Base-by-base conservation (phyloP, 306 rosid species). In the Crataegus laevigata region DNA sequence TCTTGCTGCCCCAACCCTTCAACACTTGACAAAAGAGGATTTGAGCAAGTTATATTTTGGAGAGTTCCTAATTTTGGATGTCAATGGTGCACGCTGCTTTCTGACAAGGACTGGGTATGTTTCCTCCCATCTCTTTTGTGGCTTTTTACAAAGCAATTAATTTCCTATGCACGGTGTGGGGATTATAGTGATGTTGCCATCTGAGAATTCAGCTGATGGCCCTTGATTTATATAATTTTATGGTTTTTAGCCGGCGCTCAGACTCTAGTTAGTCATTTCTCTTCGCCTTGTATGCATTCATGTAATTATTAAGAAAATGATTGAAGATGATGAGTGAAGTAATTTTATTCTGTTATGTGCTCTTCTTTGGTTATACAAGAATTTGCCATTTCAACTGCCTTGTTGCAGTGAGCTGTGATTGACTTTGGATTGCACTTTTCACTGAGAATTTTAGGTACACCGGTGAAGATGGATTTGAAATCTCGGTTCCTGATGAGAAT, bases 401-500 rank as follows among this genome's bases (percentile, higher is more conserved):
- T 42, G 25, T 42, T 55, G 82, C 68, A 66, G 63, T n/a, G 58
- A 17, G 8, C 50, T 15, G 1, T 42, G 45, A 24, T 63, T 29
- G 78, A 45, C 67, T 10, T 60, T 72, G 77, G 76, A 76, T 32
- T 52, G 29, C 32, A 15, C 30, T 25, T 76, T 26, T 66, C 25
- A 42, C 67, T 26, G 80, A 79, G 77, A 68, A 32, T 81, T 75
- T 85, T 87, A 96, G 99, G 82, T 96, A 96, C 85, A 96, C 98
- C 11, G 99, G 99, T 32, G 99, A 96, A 83, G 99, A 96, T 84
- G 99, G 99, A 75, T 96, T 96, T 82, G 99, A 96, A 86, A 96
- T 96, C 54, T 96, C 99, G 72, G 96, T 96, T 65, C 98, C 98
- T 45, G 91, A 96, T 2, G 99, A 96, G 83, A 30, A 84, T 76